phyloP scores from a whole-genome alignment of 2,329 filamentous ascomycete species.

The Aureobasidium musti region DNA sequence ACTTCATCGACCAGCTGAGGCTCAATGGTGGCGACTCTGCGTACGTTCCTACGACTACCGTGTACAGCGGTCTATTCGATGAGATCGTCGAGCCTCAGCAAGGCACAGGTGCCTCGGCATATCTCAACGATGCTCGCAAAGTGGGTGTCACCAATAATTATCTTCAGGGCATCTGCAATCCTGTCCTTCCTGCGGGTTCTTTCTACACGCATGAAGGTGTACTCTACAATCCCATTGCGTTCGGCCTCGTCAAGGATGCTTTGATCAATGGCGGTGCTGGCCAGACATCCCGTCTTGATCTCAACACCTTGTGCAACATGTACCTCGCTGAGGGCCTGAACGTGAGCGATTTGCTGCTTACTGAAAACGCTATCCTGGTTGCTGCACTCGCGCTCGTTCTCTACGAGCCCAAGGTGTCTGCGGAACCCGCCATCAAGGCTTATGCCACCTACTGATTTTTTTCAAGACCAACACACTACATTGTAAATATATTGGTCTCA shows the following conservation, averaged over 20 bases:
- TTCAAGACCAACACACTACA: background rate
- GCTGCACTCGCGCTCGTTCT: slow-evolving; percentile 43
- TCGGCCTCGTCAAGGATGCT: slow-evolving; percentile 52
- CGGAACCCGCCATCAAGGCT: slow-evolving; percentile 47
- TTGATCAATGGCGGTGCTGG: slow-evolving; percentile 53
- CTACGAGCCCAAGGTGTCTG: slow-evolving; percentile 41
- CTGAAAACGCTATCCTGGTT: slow-evolving; percentile 48
- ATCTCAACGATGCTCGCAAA: slow-evolving; percentile 45
- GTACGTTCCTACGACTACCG: slow-evolving; percentile 58
- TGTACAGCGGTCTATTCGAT: slow-evolving; percentile 54
- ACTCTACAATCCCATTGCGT: slow-evolving; percentile 53
- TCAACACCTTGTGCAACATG: slow-evolving; percentile 45
- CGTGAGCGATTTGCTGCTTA: slow-evolving; percentile 51
- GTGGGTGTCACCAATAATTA: slow-evolving; percentile 56
- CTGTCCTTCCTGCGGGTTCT: slow-evolving; percentile 45
- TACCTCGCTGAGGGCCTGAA: slow-evolving; percentile 46
- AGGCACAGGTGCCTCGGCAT: slow-evolving; percentile 52
- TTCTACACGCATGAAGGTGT: slow-evolving; percentile 56
- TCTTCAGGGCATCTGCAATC: slow-evolving; percentile 51
- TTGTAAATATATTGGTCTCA: background rate
- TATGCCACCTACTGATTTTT: slow-evolving; percentile 39
- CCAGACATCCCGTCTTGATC: slow-evolving; percentile 44
- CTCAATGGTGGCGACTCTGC: slow-evolving; percentile 52
- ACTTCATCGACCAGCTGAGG: slow-evolving; percentile 50
- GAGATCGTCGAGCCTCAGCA: slow-evolving; percentile 56